Conservation (phyloP, 139 green algal genomes). For the Pseudopediastrum boryanum region DNA sequence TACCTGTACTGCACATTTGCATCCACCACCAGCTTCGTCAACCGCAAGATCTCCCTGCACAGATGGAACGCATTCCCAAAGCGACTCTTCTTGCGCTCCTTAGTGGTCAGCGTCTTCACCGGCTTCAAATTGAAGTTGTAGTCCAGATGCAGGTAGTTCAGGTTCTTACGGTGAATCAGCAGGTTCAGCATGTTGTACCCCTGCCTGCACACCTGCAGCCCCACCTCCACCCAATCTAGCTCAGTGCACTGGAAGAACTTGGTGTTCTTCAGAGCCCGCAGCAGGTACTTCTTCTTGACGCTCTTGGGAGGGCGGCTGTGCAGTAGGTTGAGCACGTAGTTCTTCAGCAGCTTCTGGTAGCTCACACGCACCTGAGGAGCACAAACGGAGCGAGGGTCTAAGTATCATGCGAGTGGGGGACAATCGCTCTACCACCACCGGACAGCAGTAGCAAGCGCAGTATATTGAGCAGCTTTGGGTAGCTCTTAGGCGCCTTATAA, state of each 20-base stretch:
- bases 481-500: too few species aligned
- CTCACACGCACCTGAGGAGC: conserved; percentile 89
- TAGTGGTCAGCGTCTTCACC: conserved; percentile 99
- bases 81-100: conserved; percentile 99
- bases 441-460: too few species aligned
- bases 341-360: conserved; percentile 99
- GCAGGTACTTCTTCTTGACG: conserved; percentile 95
- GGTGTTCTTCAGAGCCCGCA: conserved; percentile 90
- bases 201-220: conserved; percentile 97
- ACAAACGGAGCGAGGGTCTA: not conserved
- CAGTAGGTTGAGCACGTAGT: conserved; percentile 97
- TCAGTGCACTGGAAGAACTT: conserved; percentile 99
- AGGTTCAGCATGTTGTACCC: conserved; percentile 99
- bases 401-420: not conserved
- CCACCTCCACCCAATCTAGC: conserved; percentile 99
- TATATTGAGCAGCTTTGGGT: too few species aligned
- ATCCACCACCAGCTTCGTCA: conserved; percentile 99
- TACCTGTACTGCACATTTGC: conserved; percentile 94
- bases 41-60: conserved; percentile 97
- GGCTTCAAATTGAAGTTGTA: conserved; percentile 99
- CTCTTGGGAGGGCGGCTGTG: conserved; percentile 90
- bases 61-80: conserved; percentile 99
- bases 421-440: too few species aligned
- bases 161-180: conserved; percentile 99
- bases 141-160: conserved; percentile 99